Evolutionary conservation across 345 rosid genomes (phyloP), one percentile per base, ranked within the genome.

Genomic region (Eucalyptus pumila): DNA sequence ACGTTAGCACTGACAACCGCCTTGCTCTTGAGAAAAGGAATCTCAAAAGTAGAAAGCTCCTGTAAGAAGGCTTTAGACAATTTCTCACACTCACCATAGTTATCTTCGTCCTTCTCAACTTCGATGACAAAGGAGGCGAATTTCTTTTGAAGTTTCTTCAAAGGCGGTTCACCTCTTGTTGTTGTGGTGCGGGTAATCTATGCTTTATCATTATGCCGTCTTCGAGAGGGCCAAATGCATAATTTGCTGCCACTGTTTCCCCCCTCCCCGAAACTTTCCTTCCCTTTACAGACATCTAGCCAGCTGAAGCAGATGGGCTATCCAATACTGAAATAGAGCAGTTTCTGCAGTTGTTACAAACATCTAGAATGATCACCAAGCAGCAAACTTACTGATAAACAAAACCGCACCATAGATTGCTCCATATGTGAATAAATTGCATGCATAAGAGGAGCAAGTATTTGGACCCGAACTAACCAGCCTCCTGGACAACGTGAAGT

Each of bases 121-220:
- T 96, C 97, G 26, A 95, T 85, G 19, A 94, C 92, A 32, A 96
- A 95, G 30, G 99, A 92, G 49, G 98, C 94, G 91, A 96, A 97
- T 94, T 96, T 96, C 95, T 96, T 96, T 92, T 94, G 98, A 86
- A 97, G 54, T 50, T 50, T 50, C 92, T 97, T 96, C 90, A 97
- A 90, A 6, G 99, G 98, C 9, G 98, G 99, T 87, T 97, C 98
- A 9, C 96, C 99, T 88, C 99, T 93, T 37, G 99, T 97, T 48
- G 99, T 97, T 6, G 97, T 97, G 47, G 99, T 97, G 80, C 98
- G 96, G 27, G 99, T 67, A 97, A 97, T 92, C 99, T 93, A 86
- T 95, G 98, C 69, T 95, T 96, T 88, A 97, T 97, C 90, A 96
- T 96, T 40, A 94, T 50, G 87, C 96, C 99, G 88, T 97, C 98